A percentile compares a stretch with the other conserved stretches of the same genome.
phyloP scores from a whole-genome alignment of 306 rosid genomes.

The Vigna unguiculata region DNA sequence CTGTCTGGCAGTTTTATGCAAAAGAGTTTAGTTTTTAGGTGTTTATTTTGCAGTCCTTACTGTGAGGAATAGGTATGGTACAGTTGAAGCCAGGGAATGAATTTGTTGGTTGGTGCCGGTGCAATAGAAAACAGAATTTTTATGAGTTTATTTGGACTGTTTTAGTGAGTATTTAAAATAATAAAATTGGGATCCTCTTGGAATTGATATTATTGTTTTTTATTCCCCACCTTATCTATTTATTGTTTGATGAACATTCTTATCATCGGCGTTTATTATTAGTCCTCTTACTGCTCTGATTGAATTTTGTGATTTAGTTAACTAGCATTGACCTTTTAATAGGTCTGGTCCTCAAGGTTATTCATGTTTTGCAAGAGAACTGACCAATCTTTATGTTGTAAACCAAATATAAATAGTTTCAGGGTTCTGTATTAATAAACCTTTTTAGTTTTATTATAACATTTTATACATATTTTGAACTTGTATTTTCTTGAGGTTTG shows the following conservation, averaged over 20 bases:
- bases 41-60: constrained; percentile 9
- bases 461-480: too few species aligned
- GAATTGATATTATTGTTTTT: not conserved
- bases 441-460: too few species aligned
- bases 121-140: constrained; percentile 11
- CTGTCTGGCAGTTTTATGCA: not conserved
- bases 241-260: not conserved
- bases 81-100: constrained; percentile 7
- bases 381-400: not conserved
- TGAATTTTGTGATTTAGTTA: not conserved
- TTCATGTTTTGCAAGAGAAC: not conserved
- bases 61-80: constrained; percentile 1
- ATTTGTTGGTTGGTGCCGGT: not conserved
- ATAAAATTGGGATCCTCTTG: not conserved
- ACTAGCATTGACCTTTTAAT: not conserved
- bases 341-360: too few species aligned
- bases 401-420: not conserved
- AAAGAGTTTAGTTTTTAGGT: not conserved
- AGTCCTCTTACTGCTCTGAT: not conserved
- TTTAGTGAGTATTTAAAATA: not conserved
- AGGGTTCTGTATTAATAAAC: not conserved
- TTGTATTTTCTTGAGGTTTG: not conserved
- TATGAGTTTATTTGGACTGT: not conserved
- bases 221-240: not conserved
- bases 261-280: not conserved